These are phyloP conservation scores for Ambrosia trifida DNA, from an alignment of 129 eudicot genomes.

Conservation along the genomic window DNA sequence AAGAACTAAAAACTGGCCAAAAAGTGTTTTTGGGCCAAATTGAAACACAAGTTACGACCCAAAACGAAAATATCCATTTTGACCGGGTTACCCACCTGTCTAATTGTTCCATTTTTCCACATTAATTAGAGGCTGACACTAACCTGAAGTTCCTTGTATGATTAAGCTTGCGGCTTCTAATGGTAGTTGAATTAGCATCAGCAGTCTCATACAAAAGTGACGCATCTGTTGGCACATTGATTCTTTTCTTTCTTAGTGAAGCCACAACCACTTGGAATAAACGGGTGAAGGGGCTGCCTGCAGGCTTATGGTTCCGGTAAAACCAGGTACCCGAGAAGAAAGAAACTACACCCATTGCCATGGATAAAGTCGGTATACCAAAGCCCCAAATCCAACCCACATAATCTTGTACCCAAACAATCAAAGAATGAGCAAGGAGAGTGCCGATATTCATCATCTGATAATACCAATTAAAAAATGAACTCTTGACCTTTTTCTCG, in stretches of 20 bases:
- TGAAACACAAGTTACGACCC: neutral
- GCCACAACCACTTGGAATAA: constrained; percentile 39
- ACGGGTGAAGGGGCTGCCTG: constrained; percentile 39
- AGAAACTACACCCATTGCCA: constrained; percentile 31
- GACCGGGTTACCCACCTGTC: neutral
- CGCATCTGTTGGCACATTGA: constrained; percentile 25
- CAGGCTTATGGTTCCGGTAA: constrained; percentile 40
- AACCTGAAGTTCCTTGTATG: constrained; percentile 39
- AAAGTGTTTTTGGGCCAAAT: neutral
- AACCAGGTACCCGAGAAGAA: constrained; percentile 38
- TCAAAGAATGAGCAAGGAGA: constrained; percentile 32
- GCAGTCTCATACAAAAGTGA: constrained; percentile 33
- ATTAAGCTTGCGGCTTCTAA: constrained; percentile 32
- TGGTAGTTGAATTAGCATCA: constrained; percentile 17
- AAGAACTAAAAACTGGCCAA: neutral
- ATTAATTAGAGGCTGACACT: constrained; percentile 9
- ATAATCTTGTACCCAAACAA: constrained; percentile 45
- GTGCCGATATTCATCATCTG: constrained; percentile 37
- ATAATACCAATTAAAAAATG: constrained; percentile 39
- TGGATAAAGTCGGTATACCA: constrained; percentile 39
- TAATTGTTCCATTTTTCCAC: neutral
- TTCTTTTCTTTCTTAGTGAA: constrained; percentile 26
- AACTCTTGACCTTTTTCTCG: constrained; percentile 33
- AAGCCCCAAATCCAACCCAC: constrained; percentile 43
- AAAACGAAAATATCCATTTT: neutral